Evolutionary conservation across 768 basidiomycete species (phyloP).

Genomic region (Lactarius deliciosus): DNA sequence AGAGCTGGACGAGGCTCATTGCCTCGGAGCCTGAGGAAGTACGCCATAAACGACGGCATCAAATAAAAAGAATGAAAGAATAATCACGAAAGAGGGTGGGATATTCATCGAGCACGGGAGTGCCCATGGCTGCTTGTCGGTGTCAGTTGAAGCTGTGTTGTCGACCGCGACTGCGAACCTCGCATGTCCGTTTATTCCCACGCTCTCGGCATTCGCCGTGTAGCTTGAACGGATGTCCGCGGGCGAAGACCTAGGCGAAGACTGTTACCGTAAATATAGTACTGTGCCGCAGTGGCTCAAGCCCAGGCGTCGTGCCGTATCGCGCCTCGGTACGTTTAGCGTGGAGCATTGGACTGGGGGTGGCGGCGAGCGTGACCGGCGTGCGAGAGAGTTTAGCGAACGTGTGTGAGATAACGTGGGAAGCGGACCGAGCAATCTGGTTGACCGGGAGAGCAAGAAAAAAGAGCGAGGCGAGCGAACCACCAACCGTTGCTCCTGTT

Average conservation of each 20-base stretch:
- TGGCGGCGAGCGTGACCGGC: too few relatives aligned
- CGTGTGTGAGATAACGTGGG: too few relatives aligned
- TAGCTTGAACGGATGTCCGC: not conserved
- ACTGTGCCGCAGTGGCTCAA: not conserved
- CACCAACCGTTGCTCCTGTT: not conserved
- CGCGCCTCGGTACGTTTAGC: not conserved
- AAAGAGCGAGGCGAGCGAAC: not conserved
- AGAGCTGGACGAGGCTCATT: slow-evolving; percentile 98
- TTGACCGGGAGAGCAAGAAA: too few relatives aligned
- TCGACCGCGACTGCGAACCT: not conserved
- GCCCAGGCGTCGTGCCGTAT: not conserved
- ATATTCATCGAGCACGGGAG: slow-evolving; percentile 58
- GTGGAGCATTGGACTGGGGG: not conserved
- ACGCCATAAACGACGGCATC: not conserved
- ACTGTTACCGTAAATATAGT: not conserved
- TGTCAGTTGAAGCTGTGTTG: not conserved
- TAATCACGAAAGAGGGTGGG: slow-evolving; percentile 80
- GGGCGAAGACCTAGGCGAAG: not conserved
- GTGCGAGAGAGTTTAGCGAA: too few relatives aligned
- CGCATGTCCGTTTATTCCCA: not conserved
- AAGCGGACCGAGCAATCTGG: too few relatives aligned
- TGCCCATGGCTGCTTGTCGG: slow-evolving; percentile 32
- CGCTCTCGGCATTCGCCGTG: not conserved
- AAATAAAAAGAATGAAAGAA: not conserved
- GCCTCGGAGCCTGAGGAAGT: slow-evolving; percentile 77